Percentiles rank a stretch among this genome's conserved stretches.
Evolutionary conservation across 495 filamentous ascomycete genomes (phyloP).

Genomic region (Neurospora sp.): DNA sequence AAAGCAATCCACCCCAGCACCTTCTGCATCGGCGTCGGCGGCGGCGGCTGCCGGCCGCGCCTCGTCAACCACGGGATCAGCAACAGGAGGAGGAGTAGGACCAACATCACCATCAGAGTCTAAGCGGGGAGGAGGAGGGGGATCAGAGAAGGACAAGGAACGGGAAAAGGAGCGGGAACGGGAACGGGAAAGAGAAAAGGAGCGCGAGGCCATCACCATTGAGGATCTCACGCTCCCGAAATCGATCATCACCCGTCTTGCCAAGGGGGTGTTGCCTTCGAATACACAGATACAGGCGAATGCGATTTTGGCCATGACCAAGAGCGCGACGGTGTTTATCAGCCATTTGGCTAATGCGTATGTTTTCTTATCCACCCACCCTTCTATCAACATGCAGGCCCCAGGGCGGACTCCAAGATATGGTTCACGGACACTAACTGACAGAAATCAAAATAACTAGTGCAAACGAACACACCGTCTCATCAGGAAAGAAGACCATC

Average conservation of each 20-base stretch:
- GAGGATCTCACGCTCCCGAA: conserved; percentile 85
- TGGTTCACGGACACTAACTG: conserved; percentile 1
- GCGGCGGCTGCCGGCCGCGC: not conserved
- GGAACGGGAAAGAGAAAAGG: conserved; percentile 19
- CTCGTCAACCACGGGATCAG: not conserved
- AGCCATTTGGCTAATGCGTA: conserved; percentile 82
- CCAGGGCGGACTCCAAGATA: not conserved
- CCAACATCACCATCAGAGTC: conserved; percentile 6
- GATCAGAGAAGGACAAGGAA: conserved; percentile 19
- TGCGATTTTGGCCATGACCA: conserved; percentile 80
- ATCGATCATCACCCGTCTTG: conserved; percentile 85
- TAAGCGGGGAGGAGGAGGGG: conserved; percentile 5
- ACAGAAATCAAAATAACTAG: conserved; percentile 28
- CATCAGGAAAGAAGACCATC: conserved; percentile 72
- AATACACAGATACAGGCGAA: conserved; percentile 94
- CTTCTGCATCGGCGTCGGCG: conserved; percentile 1
- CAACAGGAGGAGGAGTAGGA: conserved; percentile 12
- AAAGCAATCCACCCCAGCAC: not conserved
- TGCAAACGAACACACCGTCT: conserved; percentile 62
- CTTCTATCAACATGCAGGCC: not conserved
- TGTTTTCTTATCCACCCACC: conserved; percentile 15
- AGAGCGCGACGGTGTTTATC: conserved; percentile 90
- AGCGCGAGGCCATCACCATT: conserved; percentile 29
- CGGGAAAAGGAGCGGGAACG: conserved; percentile 8
- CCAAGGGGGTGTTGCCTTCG: conserved; percentile 91